Percentiles rank a stretch among this genome's conserved stretches.
phyloP scores from a whole-genome alignment of 345 rosid species.

The Boechera divaricarpa region DNA sequence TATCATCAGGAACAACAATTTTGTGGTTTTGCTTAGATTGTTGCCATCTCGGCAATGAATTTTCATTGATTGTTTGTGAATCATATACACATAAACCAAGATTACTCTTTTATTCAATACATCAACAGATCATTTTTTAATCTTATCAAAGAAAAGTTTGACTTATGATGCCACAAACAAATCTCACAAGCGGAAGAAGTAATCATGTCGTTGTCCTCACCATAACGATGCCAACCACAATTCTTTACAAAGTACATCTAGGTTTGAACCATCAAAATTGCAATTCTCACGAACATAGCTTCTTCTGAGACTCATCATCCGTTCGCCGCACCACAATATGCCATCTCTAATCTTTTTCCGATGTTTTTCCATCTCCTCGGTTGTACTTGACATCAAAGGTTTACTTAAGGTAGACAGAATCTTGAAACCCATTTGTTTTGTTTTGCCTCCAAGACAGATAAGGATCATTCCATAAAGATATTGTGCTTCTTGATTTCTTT shows the following conservation, averaged over 20 bases:
- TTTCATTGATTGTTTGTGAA: background rate
- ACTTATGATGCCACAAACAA: conserved; percentile 17
- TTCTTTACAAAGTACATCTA: background rate
- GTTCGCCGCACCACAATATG: background rate
- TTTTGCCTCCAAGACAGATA: conserved; percentile 12
- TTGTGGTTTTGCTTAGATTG: conserved; percentile 22
- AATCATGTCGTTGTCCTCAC: background rate
- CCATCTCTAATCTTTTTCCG: background rate
- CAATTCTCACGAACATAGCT: conserved; percentile 11
- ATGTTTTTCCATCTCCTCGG: background rate
- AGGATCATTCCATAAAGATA: conserved; percentile 22
- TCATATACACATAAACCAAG: conserved; percentile 5
- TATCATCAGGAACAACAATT: conserved; percentile 6
- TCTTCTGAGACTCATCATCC: background rate
- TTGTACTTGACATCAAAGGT: background rate
- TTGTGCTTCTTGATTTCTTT: conserved; percentile 14
- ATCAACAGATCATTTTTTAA: background rate
- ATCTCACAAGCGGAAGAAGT: conserved; percentile 8
- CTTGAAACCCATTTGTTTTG: conserved; percentile 17
- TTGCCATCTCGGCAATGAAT: conserved; percentile 29
- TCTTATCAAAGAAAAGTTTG: background rate
- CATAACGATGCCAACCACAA: background rate
- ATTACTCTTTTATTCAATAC: background rate
- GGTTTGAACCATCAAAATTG: conserved; percentile 1
- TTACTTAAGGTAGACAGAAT: conserved; percentile 2